Percentiles rank a stretch among this genome's conserved stretches.
phyloP scores from a whole-genome alignment of 768 basidiomycete genomes.

The Termitomyces sp. region DNA sequence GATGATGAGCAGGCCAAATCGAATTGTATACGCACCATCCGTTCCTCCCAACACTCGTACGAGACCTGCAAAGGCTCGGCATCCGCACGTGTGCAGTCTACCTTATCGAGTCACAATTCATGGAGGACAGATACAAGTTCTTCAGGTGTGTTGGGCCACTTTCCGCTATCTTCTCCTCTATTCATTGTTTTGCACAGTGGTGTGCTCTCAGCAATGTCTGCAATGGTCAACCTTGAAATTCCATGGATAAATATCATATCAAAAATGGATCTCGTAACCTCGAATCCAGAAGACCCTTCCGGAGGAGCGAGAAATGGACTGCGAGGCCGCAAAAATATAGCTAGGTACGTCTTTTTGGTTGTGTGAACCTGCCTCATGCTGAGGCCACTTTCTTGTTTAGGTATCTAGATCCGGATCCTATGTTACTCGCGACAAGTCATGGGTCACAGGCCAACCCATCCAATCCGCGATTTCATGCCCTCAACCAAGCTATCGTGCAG shows the following conservation, averaged over 20 bases:
- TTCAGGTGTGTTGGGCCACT: constrained; percentile 58
- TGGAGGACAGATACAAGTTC: constrained; percentile 99
- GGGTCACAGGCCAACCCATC: constrained; percentile 51
- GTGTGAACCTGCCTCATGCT: background rate
- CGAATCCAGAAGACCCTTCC: constrained; percentile 55
- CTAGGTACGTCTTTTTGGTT: constrained; percentile 50
- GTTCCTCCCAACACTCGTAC: constrained; percentile 88
- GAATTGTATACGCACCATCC: constrained; percentile 99
- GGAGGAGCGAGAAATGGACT: constrained; percentile 68
- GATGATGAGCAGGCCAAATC: constrained; percentile 74
- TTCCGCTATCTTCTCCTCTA: background rate
- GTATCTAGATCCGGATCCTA: constrained; percentile 94
- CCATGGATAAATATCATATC: constrained; percentile 99
- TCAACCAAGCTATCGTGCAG: constrained; percentile 94
- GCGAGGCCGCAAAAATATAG: constrained; percentile 74
- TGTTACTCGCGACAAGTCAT: constrained; percentile 67
- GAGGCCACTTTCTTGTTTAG: constrained; percentile 29
- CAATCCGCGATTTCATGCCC: constrained; percentile 85
- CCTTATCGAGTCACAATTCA: constrained; percentile 96
- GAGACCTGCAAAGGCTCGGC: constrained; percentile 67
- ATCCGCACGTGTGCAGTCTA: constrained; percentile 89
- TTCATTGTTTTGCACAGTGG: constrained; percentile 48
- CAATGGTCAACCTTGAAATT: constrained; percentile 97
- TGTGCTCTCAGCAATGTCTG: constrained; percentile 96
- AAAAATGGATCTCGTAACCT: constrained; percentile 95